Percentiles rank a stretch among this genome's conserved stretches.
These are phyloP conservation scores for Camellia oleifera DNA, from an alignment of 179 eudicot genomes.

Conservation along the genomic window DNA sequence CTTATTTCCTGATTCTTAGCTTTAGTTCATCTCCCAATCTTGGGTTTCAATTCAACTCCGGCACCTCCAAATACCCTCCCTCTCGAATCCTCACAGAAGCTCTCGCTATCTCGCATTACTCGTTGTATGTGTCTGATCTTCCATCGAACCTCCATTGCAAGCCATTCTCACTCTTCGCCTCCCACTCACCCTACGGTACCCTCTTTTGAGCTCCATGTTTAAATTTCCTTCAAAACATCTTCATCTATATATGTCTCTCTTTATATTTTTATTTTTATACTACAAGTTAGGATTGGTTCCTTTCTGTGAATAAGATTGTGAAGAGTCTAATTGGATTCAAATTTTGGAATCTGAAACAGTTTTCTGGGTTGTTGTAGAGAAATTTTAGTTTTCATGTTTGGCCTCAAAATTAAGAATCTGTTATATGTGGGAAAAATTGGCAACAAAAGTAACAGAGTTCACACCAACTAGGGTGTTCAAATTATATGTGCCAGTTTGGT, in stretches of 20 bases:
- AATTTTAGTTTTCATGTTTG: too few relatives aligned
- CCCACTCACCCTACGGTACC: constrained; percentile 12
- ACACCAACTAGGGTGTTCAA: too few relatives aligned
- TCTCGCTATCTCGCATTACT: neutral
- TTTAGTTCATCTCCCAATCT: neutral
- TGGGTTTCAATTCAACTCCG: constrained; percentile 4
- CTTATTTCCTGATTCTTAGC: too few relatives aligned
- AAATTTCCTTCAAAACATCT: neutral
- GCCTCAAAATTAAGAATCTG: too few relatives aligned
- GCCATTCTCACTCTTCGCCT: constrained; percentile 9
- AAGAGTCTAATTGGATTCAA: too few relatives aligned
- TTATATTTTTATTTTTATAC: neutral
- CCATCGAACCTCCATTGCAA: constrained; percentile 18
- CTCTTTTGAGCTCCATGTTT: neutral
- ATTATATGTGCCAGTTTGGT: too few relatives aligned
- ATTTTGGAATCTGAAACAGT: too few relatives aligned
- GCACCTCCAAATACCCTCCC: constrained; percentile 1
- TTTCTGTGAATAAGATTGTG: too few relatives aligned
- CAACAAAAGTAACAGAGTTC: too few relatives aligned
- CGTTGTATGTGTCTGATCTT: constrained; percentile 28
- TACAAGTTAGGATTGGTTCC: too few relatives aligned
- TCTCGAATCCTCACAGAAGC: neutral
- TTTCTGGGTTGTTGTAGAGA: too few relatives aligned
- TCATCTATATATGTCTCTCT: neutral
- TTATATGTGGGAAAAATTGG: too few relatives aligned